Conservation (phyloP, 2,329 filamentous ascomycete species). For the Exophiala spinifera region DNA sequence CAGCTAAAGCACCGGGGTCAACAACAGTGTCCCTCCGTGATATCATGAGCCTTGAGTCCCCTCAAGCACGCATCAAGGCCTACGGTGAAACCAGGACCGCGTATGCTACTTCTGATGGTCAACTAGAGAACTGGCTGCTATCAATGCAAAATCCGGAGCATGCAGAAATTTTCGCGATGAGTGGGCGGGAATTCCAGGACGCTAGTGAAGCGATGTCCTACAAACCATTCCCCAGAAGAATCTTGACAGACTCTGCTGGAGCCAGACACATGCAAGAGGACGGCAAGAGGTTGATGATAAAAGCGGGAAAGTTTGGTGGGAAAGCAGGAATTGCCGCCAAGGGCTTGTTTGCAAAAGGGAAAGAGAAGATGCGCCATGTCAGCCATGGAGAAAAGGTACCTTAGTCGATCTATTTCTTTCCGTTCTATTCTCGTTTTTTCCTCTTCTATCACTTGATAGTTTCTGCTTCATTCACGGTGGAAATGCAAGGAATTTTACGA, state of each 20-base stretch:
- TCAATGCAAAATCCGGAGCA: conserved; percentile 51
- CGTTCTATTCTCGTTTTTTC: conserved; percentile 10
- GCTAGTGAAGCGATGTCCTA: conserved; percentile 4
- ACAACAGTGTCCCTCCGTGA: conserved; percentile 61
- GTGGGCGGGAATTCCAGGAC: conserved; percentile 28
- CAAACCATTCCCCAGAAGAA: conserved; percentile 17
- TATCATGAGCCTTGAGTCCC: conserved; percentile 66
- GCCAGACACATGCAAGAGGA: conserved; percentile 68
- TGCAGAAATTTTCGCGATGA: conserved; percentile 42
- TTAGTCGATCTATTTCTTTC: conserved; percentile 55
- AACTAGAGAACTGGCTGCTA: conserved; percentile 61
- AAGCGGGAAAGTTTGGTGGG: conserved; percentile 68
- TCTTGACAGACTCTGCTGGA: conserved; percentile 22
- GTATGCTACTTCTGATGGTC: conserved; percentile 70
- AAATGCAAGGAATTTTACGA: conserved; percentile 11
- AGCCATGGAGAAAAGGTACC: conserved; percentile 78
- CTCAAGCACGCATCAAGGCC: conserved; percentile 66
- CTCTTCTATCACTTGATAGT: conserved; percentile 9
- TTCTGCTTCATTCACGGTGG: conserved; percentile 11
- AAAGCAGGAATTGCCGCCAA: conserved; percentile 79
- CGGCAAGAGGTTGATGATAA: conserved; percentile 84
- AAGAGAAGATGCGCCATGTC: conserved; percentile 70
- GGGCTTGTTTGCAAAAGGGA: conserved; percentile 85
- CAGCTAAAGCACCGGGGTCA: neutral
- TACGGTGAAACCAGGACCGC: conserved; percentile 70